Base-by-base conservation (phyloP, 352 stramenopile species). In the Pythium brachiatum region DNA sequence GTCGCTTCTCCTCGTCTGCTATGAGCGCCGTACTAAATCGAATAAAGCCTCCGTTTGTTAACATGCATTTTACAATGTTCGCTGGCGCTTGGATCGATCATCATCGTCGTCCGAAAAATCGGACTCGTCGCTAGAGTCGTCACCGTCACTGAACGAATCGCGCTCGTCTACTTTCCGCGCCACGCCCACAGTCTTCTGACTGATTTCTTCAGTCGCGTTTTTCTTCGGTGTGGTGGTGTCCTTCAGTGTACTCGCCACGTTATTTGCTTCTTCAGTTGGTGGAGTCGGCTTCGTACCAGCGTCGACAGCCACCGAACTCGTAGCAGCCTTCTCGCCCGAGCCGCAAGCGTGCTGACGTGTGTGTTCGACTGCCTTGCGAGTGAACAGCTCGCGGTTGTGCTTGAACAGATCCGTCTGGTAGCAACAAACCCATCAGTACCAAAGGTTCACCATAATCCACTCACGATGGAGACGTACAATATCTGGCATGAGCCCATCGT, bases 401-500 rank as follows among this genome's bases (percentile, higher is more conserved):
- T 92, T 91, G 69, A 88, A 94, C 6, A 83, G 64, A 32, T 90
- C 82, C 6, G 84, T 86, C 84, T 94, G 54, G n/a, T 21, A 25
- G 39, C 23, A 16, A 18, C 13, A 21, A 41, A 23, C 2, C 27
- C n/a, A 9, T 53, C 26, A 58, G 20, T 41, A 44, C 31, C 13
- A 66, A 16, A 32, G 16, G 5, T 60, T 23, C 7, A 1, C n/a
- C 11, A 58, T 2, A 2, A 5, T 51, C 36, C 11, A 11, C 18
- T 29, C 18, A 18, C 13, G 16, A 1, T 18, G 9, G 0, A 7
- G 8, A 56, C 75, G 20, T 74, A 93, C 84, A 67, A 93, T 94
- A 16, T 97, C 90, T 1, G 90, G 83, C 86, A 97, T 96, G 48
- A 97, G 70, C 0, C 90, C 88, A 56, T 97, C 90, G 59, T 97